Evolutionary conservation across 352 stramenopile genomes (phyloP).

Genomic region (Phytophthora sansomeana): DNA sequence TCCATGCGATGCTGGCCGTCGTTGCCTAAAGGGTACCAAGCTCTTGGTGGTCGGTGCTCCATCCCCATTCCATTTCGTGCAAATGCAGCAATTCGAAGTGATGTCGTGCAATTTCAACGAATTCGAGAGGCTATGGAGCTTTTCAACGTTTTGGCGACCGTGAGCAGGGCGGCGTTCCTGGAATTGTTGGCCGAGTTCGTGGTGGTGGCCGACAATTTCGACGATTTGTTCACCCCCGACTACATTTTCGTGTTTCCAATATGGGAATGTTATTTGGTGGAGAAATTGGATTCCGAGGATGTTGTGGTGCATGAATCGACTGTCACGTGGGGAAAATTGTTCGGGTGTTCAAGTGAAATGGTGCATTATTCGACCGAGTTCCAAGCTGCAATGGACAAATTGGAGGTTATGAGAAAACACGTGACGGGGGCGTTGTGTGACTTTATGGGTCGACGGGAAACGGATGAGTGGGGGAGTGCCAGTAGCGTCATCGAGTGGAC

Average conservation of each 20-base stretch:
- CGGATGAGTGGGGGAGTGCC: slow-evolving; percentile 6
- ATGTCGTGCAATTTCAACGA: slow-evolving; percentile 9
- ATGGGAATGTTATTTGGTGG: slow-evolving; percentile 30
- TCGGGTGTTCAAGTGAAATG: slow-evolving; percentile 10
- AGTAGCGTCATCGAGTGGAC: slow-evolving; percentile 19
- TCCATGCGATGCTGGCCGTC: slow-evolving; percentile 18
- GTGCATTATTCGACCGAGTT: slow-evolving; percentile 24
- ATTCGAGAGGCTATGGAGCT: slow-evolving; percentile 30
- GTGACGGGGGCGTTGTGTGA: neutral
- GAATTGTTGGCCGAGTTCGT: slow-evolving; percentile 15
- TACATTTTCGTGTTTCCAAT: slow-evolving; percentile 24
- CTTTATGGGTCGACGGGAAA: slow-evolving; percentile 9
- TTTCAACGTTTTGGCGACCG: slow-evolving; percentile 24
- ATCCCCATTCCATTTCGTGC: slow-evolving; percentile 22
- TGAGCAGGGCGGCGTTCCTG: slow-evolving; percentile 18
- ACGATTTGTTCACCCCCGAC: slow-evolving; percentile 20
- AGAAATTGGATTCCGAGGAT: slow-evolving; percentile 12
- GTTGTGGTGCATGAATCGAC: neutral
- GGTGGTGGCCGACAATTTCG: slow-evolving; percentile 23
- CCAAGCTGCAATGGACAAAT: slow-evolving; percentile 8
- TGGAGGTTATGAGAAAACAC: slow-evolving; percentile 13
- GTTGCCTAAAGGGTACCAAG: slow-evolving; percentile 16
- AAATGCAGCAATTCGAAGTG: slow-evolving; percentile 2
- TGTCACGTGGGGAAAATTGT: slow-evolving; percentile 16
- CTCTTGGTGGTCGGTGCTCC: slow-evolving; percentile 7